Evolutionary conservation across 441 rosid genomes (phyloP).

Genomic region (Populus tomentosa): DNA sequence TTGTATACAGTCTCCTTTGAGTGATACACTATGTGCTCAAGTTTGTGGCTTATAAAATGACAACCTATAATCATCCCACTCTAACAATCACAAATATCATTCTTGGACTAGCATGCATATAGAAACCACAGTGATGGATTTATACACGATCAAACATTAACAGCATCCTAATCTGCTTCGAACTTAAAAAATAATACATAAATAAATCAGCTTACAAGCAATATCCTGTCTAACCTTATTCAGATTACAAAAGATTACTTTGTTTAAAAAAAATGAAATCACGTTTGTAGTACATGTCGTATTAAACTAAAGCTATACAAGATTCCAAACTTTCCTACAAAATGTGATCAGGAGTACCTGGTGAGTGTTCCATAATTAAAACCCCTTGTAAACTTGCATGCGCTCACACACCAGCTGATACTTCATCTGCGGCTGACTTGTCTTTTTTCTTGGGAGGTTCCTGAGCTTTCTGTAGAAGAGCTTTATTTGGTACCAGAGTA

Average conservation of each 20-base stretch:
- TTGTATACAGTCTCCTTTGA: neutral
- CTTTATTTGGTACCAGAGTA: constrained; percentile 73
- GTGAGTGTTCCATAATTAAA: constrained; percentile 9
- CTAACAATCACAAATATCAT: neutral
- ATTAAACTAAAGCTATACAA: constrained; percentile 28
- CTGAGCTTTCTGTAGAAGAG: constrained; percentile 55
- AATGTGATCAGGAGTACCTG: constrained; percentile 11
- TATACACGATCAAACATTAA: neutral
- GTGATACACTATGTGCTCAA: neutral
- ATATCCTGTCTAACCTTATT: constrained; percentile 1
- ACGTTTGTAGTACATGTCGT: constrained; percentile 5
- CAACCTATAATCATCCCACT: neutral
- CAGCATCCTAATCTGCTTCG: neutral
- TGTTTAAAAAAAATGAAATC: too few species aligned
- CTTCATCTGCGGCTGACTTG: constrained; percentile 49
- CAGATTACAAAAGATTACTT: constrained; percentile 10
- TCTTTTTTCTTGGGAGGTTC: constrained; percentile 67
- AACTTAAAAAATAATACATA: neutral
- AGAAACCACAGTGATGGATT: neutral
- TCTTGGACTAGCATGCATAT: neutral
- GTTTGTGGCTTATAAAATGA: neutral
- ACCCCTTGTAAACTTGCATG: neutral
- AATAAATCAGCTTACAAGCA: neutral
- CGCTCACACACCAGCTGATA: constrained; percentile 49
- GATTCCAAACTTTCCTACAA: neutral